Conservation (phyloP, 257 asterid genomes). For the Scutellaria barbata region DNA sequence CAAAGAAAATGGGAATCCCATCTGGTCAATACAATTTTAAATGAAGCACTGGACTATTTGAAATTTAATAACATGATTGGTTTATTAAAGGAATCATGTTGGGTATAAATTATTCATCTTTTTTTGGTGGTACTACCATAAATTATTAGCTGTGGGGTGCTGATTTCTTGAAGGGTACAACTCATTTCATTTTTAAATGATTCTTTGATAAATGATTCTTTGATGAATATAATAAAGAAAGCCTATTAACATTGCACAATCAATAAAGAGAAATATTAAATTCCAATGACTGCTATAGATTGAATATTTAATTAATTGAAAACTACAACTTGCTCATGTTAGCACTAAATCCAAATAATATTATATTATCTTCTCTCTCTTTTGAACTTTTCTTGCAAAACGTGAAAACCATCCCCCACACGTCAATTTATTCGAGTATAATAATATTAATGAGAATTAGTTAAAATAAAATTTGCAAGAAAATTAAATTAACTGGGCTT, state of each 20-base stretch:
- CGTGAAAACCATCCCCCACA: conserved; percentile 33
- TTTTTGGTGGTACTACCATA: conserved; percentile 19
- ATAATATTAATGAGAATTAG: not conserved
- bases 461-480: not conserved
- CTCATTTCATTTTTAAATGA: conserved; percentile 28
- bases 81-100: conserved; percentile 31
- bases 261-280: conserved; percentile 29
- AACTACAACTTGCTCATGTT: conserved; percentile 27
- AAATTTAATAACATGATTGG: conserved; percentile 25
- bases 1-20: conserved; percentile 39
- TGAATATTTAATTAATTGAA: conserved; percentile 16
- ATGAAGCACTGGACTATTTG: conserved; percentile 20
- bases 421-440: conserved; percentile 18
- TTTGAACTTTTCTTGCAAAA: conserved; percentile 41
- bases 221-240: conserved; percentile 26
- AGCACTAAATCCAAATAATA: conserved; percentile 17
- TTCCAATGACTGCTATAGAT: not conserved
- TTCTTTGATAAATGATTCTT: conserved; percentile 16
- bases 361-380: conserved; percentile 25
- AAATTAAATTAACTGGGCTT: conserved; percentile 13
- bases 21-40: conserved; percentile 42
- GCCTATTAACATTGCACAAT: conserved; percentile 36
- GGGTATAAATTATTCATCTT: conserved; percentile 14
- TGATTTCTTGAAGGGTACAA: conserved; percentile 41
- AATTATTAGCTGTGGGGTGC: conserved; percentile 26